These are phyloP conservation scores for Camelina laxa DNA, from an alignment of 345 rosid genomes.

Conservation along the genomic window DNA sequence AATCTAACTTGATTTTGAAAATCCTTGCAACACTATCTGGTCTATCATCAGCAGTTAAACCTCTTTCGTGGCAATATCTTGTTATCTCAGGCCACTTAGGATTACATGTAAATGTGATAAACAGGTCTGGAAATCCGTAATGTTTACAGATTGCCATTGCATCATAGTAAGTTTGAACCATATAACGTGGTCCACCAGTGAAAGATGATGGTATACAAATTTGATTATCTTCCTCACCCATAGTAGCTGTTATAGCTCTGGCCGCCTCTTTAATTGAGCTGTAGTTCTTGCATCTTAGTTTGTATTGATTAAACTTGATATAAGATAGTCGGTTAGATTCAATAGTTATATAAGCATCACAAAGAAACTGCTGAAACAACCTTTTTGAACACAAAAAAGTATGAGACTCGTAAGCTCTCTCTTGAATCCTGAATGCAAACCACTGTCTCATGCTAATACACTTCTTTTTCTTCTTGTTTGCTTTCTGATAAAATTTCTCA, in stretches of 20 bases:
- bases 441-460: background rate
- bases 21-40: background rate
- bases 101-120: background rate
- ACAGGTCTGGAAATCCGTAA: background rate
- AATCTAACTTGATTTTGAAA: background rate
- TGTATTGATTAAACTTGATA: background rate
- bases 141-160: background rate
- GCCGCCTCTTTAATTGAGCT: too few relatives aligned
- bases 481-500: background rate
- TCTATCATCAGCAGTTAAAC: background rate
- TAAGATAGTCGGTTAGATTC: background rate
- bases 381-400: background rate
- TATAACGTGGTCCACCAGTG: background rate
- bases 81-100: background rate
- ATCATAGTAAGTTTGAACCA: background rate
- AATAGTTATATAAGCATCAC: background rate
- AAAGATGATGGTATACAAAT: background rate
- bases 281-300: background rate
- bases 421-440: background rate
- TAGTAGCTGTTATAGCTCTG: fast-evolving
- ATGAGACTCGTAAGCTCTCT: background rate
- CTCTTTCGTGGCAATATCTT: background rate
- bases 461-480: background rate
- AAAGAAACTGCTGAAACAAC: background rate
- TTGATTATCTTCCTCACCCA: background rate